These are phyloP conservation scores for Ramichloridium luteum DNA, from an alignment of 2,329 filamentous ascomycete species.

Conservation along the genomic window DNA sequence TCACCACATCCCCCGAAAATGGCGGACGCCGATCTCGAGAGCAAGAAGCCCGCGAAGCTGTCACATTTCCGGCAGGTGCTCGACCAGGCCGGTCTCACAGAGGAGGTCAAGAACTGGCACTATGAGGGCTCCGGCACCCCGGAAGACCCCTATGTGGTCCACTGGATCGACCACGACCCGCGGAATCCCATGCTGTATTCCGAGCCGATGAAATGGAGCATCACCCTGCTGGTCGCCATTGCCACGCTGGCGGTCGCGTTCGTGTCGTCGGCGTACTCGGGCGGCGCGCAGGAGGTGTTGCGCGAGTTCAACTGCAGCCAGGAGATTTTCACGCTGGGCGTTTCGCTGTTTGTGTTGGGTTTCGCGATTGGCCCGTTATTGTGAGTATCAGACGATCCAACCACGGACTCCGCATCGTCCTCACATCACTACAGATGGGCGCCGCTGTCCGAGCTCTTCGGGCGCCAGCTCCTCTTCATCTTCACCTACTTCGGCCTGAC, in stretches of 20 bases:
- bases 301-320: constrained; percentile 40
- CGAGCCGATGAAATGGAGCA: constrained; percentile 49
- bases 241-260: constrained; percentile 59
- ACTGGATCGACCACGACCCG: constrained; percentile 54
- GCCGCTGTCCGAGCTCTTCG: constrained; percentile 48
- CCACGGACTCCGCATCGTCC: constrained; percentile 24
- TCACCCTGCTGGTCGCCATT: constrained; percentile 51
- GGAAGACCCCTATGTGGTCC: constrained; percentile 54
- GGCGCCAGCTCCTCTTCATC: constrained; percentile 28
- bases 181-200: constrained; percentile 54
- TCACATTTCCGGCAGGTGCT: constrained; percentile 22
- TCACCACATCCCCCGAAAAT: too few relatives aligned
- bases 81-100: constrained; percentile 24
- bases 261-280: constrained; percentile 55
- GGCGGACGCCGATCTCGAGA: constrained; percentile 25
- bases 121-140: constrained; percentile 42
- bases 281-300: constrained; percentile 44
- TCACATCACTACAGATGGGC: constrained; percentile 52
- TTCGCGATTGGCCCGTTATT: constrained; percentile 42
- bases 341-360: constrained; percentile 53
- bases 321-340: constrained; percentile 47
- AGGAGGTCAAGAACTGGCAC: constrained; percentile 22
- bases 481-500: constrained; percentile 27
- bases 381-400: constrained; percentile 1
- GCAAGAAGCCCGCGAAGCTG: constrained; percentile 17